Evolutionary conservation across 108 stramenopile species (phyloP).

Genomic region (Nannochloropsis gaditana): DNA sequence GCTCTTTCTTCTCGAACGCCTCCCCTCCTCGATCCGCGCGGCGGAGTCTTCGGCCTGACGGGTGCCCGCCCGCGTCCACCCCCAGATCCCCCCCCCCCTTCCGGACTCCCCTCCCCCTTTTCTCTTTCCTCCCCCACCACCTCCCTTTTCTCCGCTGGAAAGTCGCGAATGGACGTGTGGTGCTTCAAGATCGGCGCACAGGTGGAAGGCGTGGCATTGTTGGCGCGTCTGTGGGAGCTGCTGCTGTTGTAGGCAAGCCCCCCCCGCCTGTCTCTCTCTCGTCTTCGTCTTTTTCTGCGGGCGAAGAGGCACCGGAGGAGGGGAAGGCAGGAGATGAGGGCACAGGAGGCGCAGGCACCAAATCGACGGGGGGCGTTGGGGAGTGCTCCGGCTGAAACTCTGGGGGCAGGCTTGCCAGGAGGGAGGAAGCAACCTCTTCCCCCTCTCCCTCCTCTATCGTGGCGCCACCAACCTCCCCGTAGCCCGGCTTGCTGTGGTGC

Average conservation of each 20-base stretch:
- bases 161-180: conserved; percentile 19
- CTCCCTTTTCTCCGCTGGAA: neutral
- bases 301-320: neutral
- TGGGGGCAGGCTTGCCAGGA: neutral
- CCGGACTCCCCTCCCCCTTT: neutral
- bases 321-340: neutral
- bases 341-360: neutral
- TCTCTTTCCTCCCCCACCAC: neutral
- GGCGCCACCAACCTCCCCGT: neutral
- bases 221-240: neutral
- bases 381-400: neutral
- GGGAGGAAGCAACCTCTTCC: neutral
- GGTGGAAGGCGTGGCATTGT: too few species aligned
- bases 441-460: too few species aligned
- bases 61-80: neutral
- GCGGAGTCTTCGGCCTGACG: neutral
- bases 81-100: neutral
- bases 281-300: neutral
- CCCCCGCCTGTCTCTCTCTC: neutral
- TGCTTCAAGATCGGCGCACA: neutral
- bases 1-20: conserved; percentile 9
- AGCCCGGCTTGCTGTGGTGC: neutral
- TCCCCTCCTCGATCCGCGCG: neutral
- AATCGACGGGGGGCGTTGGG: neutral
- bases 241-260: conserved; percentile 15